Conservation (phyloP, 192 early-diverging fungal genomes). For the Ambispora gerdemannii region DNA sequence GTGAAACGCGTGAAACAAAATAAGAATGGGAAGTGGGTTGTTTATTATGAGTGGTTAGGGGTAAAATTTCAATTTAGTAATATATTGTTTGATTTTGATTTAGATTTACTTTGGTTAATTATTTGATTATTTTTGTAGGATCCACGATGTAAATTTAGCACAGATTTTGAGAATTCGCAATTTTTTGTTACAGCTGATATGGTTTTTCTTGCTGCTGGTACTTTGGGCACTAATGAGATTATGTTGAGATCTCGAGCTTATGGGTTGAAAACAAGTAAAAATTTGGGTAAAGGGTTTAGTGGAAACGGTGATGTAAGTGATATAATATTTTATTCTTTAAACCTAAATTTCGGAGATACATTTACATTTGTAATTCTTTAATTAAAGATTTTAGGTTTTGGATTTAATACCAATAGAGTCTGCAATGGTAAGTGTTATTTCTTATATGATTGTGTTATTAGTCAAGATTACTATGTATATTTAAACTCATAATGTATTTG, state of each 20-base stretch:
- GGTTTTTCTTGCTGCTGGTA: constrained; percentile 44
- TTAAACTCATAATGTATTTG: neutral
- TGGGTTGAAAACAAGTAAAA: constrained; percentile 37
- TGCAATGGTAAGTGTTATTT: constrained; percentile 13
- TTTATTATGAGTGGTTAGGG: constrained; percentile 49
- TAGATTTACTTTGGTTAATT: neutral
- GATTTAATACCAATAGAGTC: constrained; percentile 4
- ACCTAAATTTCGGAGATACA: too few relatives aligned
- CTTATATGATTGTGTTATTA: neutral
- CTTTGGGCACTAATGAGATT: constrained; percentile 43
- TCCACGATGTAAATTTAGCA: neutral
- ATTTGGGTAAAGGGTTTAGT: constrained; percentile 44
- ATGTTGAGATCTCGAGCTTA: constrained; percentile 37
- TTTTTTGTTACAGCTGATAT: constrained; percentile 46
- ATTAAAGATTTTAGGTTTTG: constrained; percentile 25
- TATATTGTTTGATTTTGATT: too few relatives aligned
- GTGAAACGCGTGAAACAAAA: constrained; percentile 40
- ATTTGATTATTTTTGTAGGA: neutral
- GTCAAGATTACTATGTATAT: neutral
- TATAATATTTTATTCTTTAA: too few relatives aligned
- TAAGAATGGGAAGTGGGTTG: constrained; percentile 34
- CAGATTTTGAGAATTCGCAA: constrained; percentile 13
- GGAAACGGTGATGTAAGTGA: constrained; percentile 50
- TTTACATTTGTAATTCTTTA: neutral
- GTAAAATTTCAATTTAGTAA: constrained; percentile 7